Percentiles rank a stretch among this genome's conserved stretches.
phyloP scores from a whole-genome alignment of 257 asterid genomes.

The Gentiana dahurica region DNA sequence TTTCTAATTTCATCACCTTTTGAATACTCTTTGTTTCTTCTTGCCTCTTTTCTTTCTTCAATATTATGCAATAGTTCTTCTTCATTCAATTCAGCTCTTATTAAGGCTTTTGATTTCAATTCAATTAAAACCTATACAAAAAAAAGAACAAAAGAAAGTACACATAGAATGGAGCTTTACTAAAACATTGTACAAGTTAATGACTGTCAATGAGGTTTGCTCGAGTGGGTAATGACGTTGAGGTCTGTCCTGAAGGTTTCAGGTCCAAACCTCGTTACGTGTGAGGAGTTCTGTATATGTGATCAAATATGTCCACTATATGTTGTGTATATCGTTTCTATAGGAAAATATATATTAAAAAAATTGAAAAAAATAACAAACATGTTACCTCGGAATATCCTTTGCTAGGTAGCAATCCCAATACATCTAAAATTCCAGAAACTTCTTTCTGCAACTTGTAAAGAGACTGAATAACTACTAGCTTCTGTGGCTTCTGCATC shows the following conservation, averaged over 20 bases:
- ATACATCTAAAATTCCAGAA: constrained; percentile 20
- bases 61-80: constrained; percentile 42
- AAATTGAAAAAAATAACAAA: no score
- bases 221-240: no score
- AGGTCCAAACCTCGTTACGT: no score
- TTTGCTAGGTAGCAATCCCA: constrained; percentile 30
- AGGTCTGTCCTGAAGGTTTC: no score
- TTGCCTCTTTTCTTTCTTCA: constrained; percentile 51
- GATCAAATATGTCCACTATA: no score
- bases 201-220: no score
- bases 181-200: no score
- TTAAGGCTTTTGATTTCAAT: constrained; percentile 75
- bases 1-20: constrained; percentile 61
- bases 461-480: constrained; percentile 18
- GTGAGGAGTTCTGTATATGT: no score
- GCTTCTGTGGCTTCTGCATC: constrained; percentile 24
- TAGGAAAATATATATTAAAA: no score
- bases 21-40: constrained; percentile 44
- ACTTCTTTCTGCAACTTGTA: constrained; percentile 26
- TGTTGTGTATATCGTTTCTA: no score
- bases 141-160: no score
- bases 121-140: constrained; percentile 56
- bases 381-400: constrained; percentile 28
- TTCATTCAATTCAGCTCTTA: constrained; percentile 54
- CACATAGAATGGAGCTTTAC: no score